Evolutionary conservation across 2,329 filamentous ascomycete species (phyloP), one percentile per base, ranked within the genome.

Genomic region (Neurospora crassa): DNA sequence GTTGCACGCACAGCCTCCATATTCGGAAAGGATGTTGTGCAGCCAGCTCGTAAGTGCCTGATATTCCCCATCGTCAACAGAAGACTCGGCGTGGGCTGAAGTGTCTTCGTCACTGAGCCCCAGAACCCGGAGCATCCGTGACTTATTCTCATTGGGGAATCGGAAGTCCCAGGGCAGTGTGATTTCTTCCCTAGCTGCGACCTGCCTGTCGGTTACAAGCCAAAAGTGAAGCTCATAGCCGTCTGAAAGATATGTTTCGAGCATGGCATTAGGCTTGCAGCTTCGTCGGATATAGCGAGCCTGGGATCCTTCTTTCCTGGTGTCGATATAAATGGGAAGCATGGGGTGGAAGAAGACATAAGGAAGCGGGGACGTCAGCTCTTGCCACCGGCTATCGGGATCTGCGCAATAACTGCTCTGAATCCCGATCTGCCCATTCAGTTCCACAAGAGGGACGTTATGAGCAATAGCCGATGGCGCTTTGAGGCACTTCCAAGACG

Each of bases 321-420:
- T 96, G 80, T 97, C 96, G 77, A 99, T 96, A 81, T 94, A 97
- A 14, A 99, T 87, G 0, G 95, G 95, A 10, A 98, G 88, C 72
- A 90, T 87, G 0, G 94, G 93, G 77, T 96, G 94, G 80, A 98
- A 95, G 79, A 94, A 93, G 34, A 95, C 91, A 76, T 94, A 94
- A 0, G 92, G 92, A 1, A 89, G 81, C 3, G 89, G 88, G 3
- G 87, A 88, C 16, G 84, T 86, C 12, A 92, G 80, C 69, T 92
- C 90, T 42, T 86, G 82, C 90, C 90, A 94, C 10, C 89, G 84
- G 75, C 92, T 93, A 40, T 85, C 84, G 1, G 86, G 83, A 70
- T 92, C 86, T 12, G 86, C 83, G 74, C 89, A 92, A 75, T 94
- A 94, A 72, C 91, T 87, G 68, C 89, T 89, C 75, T 94, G 89